phyloP scores from a whole-genome alignment of 2,329 filamentous ascomycete genomes.

The Pyrenophora teres region DNA sequence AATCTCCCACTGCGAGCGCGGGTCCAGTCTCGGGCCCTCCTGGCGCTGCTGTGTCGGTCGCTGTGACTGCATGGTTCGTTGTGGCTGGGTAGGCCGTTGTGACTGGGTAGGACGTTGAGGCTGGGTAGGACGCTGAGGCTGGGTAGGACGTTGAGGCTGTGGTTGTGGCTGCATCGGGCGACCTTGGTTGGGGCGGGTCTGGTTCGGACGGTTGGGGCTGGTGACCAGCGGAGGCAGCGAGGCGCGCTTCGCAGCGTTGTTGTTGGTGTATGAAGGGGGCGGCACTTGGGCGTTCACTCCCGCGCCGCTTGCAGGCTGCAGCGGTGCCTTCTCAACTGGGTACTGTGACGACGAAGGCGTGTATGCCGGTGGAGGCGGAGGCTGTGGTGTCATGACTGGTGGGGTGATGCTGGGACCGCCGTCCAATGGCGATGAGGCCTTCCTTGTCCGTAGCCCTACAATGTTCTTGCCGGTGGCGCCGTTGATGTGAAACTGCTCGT shows the following conservation, averaged over 20 bases:
- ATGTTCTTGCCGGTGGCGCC: slow-evolving; percentile 51
- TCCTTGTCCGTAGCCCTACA: slow-evolving; percentile 39
- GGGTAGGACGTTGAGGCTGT: neutral
- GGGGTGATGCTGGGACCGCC: slow-evolving; percentile 31
- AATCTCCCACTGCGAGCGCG: slow-evolving; percentile 58
- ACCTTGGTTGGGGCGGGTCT: slow-evolving; percentile 18
- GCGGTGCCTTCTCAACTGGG: slow-evolving; percentile 26
- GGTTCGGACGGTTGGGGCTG: slow-evolving; percentile 20
- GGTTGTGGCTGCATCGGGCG: neutral
- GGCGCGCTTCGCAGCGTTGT: slow-evolving; percentile 30
- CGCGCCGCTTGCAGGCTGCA: slow-evolving; percentile 21
- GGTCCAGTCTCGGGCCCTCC: slow-evolving; percentile 47
- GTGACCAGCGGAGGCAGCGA: slow-evolving; percentile 39
- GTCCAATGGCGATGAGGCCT: slow-evolving; percentile 42
- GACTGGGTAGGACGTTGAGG: slow-evolving; percentile 3
- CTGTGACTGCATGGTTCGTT: slow-evolving; percentile 6
- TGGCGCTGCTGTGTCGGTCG: slow-evolving; percentile 17
- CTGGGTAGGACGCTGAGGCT: slow-evolving; percentile 9
- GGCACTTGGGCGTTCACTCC: slow-evolving; percentile 22
- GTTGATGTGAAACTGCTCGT: slow-evolving; percentile 78
- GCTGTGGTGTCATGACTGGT: slow-evolving; percentile 42
- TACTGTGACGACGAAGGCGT: slow-evolving; percentile 27
- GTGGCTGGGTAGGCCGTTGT: slow-evolving; percentile 4
- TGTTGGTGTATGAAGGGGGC: slow-evolving; percentile 21
- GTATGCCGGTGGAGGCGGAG: slow-evolving; percentile 32